Evolutionary conservation across 371 early-diverging fungal genomes (phyloP), one percentile per base, ranked within the genome.

Genomic region (Mortierella sp.): DNA sequence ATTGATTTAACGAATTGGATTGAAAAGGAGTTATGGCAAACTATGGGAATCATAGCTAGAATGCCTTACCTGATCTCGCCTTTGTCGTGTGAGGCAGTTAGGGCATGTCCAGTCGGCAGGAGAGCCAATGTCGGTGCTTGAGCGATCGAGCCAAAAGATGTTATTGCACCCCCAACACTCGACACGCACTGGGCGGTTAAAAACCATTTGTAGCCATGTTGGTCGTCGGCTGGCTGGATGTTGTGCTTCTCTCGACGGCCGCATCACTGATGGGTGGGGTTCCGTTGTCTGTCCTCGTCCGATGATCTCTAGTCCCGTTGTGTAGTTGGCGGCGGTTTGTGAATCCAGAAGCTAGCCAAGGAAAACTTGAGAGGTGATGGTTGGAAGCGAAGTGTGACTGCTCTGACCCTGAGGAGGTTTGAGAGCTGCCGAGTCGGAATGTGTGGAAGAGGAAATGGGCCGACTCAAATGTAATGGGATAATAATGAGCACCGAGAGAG

Each of bases 31-130:
- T n/a, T n/a, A n/a, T 48, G 21, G 44, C 25, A 16, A 19, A 18
- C 5, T 26, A 16, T 6, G 30, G 46, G 4, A 26, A n/a, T 1
- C 21, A 7, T 14, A 18, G 1, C 1, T 15, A 21, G 14, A 12
- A 46, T 23, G 37, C 19, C 19, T 15, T 50, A 77, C 79, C 64
- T 73, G 61, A 51, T 70, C 74, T 28, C 74, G 65, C 29, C 47
- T 48, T 28, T 79, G 80, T 21, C 69, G 80, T 0, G 74, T 79
- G 44, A 50, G 55, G 29, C 80, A 79, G 60, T 66, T 48, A 7
- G 70, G 74, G 26, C 80, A 79, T 1, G 80, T 79, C 80, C 80
- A 79, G 56, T 79, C 80, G 4, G 29, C 55, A 7, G 80, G 74
- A 18, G 74, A 64, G 3, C 29, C 71, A 19, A 45, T 66, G 37